phyloP scores from a whole-genome alignment of 2,329 filamentous ascomycete genomes.

The Cladophialophora psammophila region DNA sequence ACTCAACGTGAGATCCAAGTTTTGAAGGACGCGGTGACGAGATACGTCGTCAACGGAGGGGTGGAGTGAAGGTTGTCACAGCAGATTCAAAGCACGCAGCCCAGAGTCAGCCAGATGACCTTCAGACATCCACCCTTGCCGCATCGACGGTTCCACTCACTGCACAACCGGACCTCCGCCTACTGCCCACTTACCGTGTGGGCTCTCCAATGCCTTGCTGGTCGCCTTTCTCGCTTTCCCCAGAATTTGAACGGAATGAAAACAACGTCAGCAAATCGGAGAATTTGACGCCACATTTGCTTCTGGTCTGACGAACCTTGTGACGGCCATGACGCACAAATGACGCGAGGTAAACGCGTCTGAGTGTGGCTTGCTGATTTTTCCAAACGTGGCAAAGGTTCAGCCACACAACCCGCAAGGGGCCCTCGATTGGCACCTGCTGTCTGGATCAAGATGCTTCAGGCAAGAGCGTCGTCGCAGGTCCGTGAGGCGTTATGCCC shows the following conservation, averaged over 20 bases:
- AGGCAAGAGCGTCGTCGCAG: neutral
- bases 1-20: conserved; percentile 76
- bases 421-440: neutral
- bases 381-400: neutral
- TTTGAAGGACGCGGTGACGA: conserved; percentile 65
- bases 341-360: conserved; percentile 24
- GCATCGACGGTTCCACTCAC: neutral
- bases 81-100: conserved; percentile 9
- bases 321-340: conserved; percentile 28
- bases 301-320: conserved; percentile 4
- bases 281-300: conserved; percentile 22
- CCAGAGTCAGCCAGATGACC: neutral
- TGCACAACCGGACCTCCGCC: neutral
- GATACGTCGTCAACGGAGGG: conserved; percentile 59
- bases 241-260: neutral
- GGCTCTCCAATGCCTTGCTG: neutral
- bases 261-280: conserved; percentile 17
- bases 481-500: neutral
- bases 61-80: conserved; percentile 12
- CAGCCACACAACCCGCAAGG: conserved; percentile 25
- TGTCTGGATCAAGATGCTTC: neutral
- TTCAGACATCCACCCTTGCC: neutral
- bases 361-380: conserved; percentile 21
- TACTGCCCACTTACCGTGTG: neutral
- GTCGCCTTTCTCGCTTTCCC: conserved; percentile 5